Base-by-base conservation (phyloP, 2,329 filamentous ascomycete species). In the Arthrobotrys musiformis region DNA sequence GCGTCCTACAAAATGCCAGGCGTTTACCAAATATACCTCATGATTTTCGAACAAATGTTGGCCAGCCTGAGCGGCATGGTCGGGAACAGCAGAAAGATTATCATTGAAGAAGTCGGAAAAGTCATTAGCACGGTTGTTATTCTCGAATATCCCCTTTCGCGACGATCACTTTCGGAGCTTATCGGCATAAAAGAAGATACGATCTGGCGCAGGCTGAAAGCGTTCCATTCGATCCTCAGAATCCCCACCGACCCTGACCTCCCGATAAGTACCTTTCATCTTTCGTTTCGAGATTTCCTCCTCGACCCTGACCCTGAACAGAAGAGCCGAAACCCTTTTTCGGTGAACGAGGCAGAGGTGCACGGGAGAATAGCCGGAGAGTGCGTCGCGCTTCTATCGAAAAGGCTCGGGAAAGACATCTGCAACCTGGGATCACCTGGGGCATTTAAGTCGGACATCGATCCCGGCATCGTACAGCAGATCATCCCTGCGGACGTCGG, bases 361-460 rank as follows among this genome's bases (percentile, higher is more conserved):
- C 81, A 86, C 69, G 26, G 79, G 26, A 77, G 63, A 2, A 70
- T 85, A 0, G 82, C 83, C 0, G 64, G 40, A 15, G 28, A 79
- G n/a, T 86, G 85, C 78, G 67, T 86, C 22, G 44, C 82, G 40
- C 75, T 85, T 0, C 82, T 85, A 80, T 82, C 81, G 52, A 60
- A 35, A 28, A 78, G 37, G 2, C 80, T 86, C 0, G 83, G 80
- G 33, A 78, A 17, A 37, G 17, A 22, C 52, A 37, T 35, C 11
- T 9, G 19, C 17, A 8, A 44, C 17, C 15, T 37, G 42, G 24
- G 61, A 64, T 35, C 26, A 9, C 62, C 50, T 28, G 11, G 22
- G 54, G 54, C 26, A 7, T 37, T 66, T 22, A 46, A 37, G 79
- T 79, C 24, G 66, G 33, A 22, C 4, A 58, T 35, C 37, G 78